Evolutionary conservation across 1,139 yeast species (phyloP).

Genomic region (Pichia sp.): DNA sequence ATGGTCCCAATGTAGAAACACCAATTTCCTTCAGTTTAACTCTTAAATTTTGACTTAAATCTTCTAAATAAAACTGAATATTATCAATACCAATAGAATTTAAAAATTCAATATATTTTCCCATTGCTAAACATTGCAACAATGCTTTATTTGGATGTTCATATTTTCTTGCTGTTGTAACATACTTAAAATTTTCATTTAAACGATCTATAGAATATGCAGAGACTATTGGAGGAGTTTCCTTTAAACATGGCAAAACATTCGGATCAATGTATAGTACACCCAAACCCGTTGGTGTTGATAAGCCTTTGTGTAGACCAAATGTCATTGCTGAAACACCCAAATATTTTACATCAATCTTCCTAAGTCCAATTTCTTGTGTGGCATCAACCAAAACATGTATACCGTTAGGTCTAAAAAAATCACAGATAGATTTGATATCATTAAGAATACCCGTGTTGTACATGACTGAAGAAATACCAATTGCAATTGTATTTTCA

Average conservation of each 20-base stretch:
- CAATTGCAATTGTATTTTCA: constrained; percentile 6
- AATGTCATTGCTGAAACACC: constrained; percentile 6
- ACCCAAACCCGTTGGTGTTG: constrained; percentile 7
- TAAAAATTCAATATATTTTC: constrained; percentile 1
- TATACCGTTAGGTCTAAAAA: constrained; percentile 6
- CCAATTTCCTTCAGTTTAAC: neutral
- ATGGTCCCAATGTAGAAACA: neutral
- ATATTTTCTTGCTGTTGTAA: neutral
- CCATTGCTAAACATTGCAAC: constrained; percentile 5
- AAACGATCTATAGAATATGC: neutral
- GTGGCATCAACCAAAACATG: constrained; percentile 9
- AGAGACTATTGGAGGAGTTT: neutral
- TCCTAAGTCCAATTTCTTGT: constrained; percentile 6
- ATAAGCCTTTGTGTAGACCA: constrained; percentile 6
- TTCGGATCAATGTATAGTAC: neutral
- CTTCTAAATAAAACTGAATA: neutral
- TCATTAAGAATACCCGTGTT: constrained; percentile 6
- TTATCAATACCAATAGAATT: neutral
- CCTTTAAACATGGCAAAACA: neutral
- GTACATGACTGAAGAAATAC: constrained; percentile 9
- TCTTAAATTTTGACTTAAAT: neutral
- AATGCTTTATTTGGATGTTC: constrained; percentile 6
- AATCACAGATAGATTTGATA: constrained; percentile 3
- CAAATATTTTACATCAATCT: constrained; percentile 5
- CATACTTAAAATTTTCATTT: neutral